These are phyloP conservation scores for Trichoderma gamsii DNA, from an alignment of 495 filamentous ascomycete genomes.

Conservation along the genomic window DNA sequence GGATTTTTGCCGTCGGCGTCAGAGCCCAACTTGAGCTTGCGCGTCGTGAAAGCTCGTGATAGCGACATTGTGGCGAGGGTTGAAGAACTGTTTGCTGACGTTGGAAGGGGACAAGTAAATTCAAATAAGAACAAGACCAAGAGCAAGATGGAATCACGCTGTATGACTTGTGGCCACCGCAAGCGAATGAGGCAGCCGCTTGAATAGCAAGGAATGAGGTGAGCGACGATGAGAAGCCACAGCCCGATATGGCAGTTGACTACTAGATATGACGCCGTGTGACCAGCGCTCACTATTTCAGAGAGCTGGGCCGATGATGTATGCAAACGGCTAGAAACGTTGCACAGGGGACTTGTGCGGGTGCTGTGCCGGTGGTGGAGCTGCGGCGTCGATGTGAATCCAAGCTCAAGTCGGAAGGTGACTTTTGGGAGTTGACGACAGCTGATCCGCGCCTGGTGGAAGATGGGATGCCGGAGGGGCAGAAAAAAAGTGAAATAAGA, in stretches of 20 bases:
- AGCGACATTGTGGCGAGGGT: slow-evolving; percentile 37
- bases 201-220: not conserved
- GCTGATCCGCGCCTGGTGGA: not conserved
- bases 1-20: slow-evolving; percentile 32
- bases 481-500: too few relatives aligned
- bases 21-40: slow-evolving; percentile 41
- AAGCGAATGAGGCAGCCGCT: not conserved
- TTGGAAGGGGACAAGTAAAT: not conserved
- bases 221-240: not conserved
- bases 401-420: slow-evolving; percentile 17
- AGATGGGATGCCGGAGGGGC: not conserved
- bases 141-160: not conserved
- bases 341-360: slow-evolving; percentile 4
- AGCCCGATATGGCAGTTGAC: slow-evolving; percentile 6
- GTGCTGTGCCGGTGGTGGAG: not conserved
- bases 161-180: not conserved
- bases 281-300: slow-evolving; percentile 6
- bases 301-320: slow-evolving; percentile 6
- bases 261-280: slow-evolving; percentile 5
- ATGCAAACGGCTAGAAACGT: slow-evolving; percentile 8
- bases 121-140: not conserved
- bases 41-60: slow-evolving; percentile 65
- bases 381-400: slow-evolving; percentile 9
- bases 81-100: not conserved
- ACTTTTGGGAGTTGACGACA: not conserved